These are phyloP conservation scores for Tetratostichococcus sp. DNA, from an alignment of 139 green algal genomes.

Conservation along the genomic window DNA sequence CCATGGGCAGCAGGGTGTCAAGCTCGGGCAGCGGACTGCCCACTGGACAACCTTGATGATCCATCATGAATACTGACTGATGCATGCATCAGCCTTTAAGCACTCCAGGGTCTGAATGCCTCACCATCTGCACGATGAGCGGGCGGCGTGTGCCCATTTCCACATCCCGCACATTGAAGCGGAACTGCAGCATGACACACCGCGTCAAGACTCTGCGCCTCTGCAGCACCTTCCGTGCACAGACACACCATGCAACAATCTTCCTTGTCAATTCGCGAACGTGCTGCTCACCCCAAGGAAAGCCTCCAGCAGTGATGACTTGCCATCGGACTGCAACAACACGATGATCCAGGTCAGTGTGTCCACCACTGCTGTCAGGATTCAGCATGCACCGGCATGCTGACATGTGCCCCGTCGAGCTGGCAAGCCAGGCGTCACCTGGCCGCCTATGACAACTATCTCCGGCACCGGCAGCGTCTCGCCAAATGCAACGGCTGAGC, in stretches of 20 bases:
- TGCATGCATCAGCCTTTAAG: not conserved
- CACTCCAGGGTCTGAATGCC: too few relatives aligned
- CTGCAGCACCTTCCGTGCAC: too few relatives aligned
- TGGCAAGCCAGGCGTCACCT: not conserved
- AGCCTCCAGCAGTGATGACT: conserved; percentile 83
- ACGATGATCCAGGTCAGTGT: too few relatives aligned
- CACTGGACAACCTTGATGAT: too few relatives aligned
- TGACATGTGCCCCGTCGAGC: too few relatives aligned
- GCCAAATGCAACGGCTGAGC: conserved; percentile 61
- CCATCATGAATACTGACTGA: not conserved
- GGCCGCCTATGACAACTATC: conserved; percentile 86
- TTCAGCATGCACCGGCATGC: too few relatives aligned
- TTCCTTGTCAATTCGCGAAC: too few relatives aligned
- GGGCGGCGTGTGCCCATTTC: conserved; percentile 89
- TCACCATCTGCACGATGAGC: conserved; percentile 59
- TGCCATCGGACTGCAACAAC: conserved; percentile 81
- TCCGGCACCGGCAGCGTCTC: conserved; percentile 85
- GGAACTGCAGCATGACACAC: conserved; percentile 51
- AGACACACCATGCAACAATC: too few relatives aligned
- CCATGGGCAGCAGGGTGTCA: too few relatives aligned
- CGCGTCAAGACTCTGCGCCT: too few relatives aligned
- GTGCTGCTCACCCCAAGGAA: conserved; percentile 85
- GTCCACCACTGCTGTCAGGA: too few relatives aligned
- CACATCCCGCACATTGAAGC: conserved; percentile 84
- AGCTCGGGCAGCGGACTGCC: too few relatives aligned